Conservation (phyloP, 257 asterid species). For the Plantago major region DNA sequence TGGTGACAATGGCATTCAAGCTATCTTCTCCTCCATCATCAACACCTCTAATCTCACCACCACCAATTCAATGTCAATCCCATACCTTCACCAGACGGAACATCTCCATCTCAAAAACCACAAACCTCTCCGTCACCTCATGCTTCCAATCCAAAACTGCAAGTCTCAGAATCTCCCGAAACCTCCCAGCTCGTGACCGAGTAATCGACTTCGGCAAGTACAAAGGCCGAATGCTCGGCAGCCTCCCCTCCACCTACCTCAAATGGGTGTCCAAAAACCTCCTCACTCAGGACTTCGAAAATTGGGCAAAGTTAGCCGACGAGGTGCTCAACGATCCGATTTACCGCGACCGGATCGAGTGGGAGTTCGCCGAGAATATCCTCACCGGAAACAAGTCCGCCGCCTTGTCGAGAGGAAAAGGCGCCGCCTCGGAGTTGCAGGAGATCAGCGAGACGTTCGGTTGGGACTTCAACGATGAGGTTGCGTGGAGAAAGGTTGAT, state of each 20-base stretch:
- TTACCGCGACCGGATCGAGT: slow-evolving; percentile 72
- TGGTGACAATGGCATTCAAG: background rate
- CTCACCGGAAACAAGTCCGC: slow-evolving; percentile 41
- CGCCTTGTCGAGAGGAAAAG: background rate
- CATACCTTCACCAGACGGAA: slow-evolving; percentile 8
- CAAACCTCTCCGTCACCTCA: background rate
- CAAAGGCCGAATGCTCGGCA: slow-evolving; percentile 77
- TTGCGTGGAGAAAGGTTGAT: slow-evolving; percentile 67
- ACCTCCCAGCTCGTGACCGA: slow-evolving; percentile 58
- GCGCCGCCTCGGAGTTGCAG: slow-evolving; percentile 48
- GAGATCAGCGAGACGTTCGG: slow-evolving; percentile 69
- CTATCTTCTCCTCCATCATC: slow-evolving; percentile 7
- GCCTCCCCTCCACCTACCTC: slow-evolving; percentile 71
- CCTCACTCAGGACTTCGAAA: slow-evolving; percentile 60
- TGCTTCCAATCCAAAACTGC: background rate
- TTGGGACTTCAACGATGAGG: slow-evolving; percentile 73
- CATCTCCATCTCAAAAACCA: background rate
- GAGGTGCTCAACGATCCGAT: slow-evolving; percentile 65
- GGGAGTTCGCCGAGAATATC: slow-evolving; percentile 75
- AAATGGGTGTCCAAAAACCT: slow-evolving; percentile 74
- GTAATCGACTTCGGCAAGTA: slow-evolving; percentile 64
- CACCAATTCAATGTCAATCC: slow-evolving; percentile 3
- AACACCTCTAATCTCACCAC: slow-evolving; percentile 7
- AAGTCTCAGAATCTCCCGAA: background rate
- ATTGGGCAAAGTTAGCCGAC: slow-evolving; percentile 81